A percentile compares a stretch with the other conserved stretches of the same genome.
These are phyloP conservation scores for Vitis hybrid DNA, from an alignment of 177 flowering plant genomes.

Conservation along the genomic window DNA sequence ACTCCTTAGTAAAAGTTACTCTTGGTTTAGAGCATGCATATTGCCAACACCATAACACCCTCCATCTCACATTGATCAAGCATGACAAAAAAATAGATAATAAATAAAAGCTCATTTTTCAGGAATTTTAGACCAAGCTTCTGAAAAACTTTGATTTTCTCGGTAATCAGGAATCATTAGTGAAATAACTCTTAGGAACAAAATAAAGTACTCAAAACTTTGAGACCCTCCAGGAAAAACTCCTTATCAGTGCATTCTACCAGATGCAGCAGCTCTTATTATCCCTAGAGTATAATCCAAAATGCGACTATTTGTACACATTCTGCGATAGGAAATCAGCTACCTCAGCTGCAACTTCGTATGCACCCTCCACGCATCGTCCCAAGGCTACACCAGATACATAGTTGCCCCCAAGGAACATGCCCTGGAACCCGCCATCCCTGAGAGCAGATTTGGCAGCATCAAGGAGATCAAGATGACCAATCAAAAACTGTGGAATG, in stretches of 20 bases:
- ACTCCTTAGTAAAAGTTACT: too few relatives aligned
- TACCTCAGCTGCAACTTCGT: constrained; percentile 68
- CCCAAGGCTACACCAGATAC: constrained; percentile 97
- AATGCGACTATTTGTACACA: constrained; percentile 25
- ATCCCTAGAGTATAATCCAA: neutral
- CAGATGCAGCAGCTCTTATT: neutral
- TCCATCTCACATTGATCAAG: too few relatives aligned
- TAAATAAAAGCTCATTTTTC: too few relatives aligned
- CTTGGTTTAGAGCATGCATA: too few relatives aligned
- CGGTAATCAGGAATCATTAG: too few relatives aligned
- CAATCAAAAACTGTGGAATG: constrained; percentile 88
- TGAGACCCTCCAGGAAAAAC: neutral
- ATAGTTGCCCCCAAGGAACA: constrained; percentile 89
- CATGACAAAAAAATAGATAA: too few relatives aligned
- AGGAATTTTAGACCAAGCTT: too few relatives aligned
- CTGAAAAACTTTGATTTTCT: too few relatives aligned
- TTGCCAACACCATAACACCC: too few relatives aligned
- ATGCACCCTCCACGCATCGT: constrained; percentile 90
- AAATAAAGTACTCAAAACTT: constrained; percentile 1
- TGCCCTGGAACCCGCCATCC: constrained; percentile 54
- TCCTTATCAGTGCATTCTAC: neutral
- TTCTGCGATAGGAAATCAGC: constrained; percentile 47
- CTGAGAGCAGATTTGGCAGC: constrained; percentile 58
- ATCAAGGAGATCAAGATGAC: constrained; percentile 80
- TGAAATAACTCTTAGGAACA: neutral